Conservation (phyloP, 2,329 filamentous ascomycete species). For the Talaromyces sp. region DNA sequence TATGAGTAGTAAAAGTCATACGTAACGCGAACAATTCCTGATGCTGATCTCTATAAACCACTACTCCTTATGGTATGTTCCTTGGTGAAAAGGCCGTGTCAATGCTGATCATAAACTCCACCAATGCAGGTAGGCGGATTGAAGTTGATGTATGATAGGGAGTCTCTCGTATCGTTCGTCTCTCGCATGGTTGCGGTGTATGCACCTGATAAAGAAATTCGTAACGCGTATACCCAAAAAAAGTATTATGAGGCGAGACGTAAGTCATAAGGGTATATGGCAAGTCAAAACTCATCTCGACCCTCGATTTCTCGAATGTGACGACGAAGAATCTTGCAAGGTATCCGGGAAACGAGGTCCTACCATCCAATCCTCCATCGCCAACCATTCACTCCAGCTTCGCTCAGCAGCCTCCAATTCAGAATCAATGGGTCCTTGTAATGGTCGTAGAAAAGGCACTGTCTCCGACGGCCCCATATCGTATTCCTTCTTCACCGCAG, state of each 20-base stretch:
- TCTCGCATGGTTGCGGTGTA: slow-evolving; percentile 3
- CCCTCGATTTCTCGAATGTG: slow-evolving; percentile 32
- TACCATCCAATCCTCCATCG: slow-evolving; percentile 99
- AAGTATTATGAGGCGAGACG: not conserved
- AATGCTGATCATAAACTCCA: slow-evolving; percentile 4
- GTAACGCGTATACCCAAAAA: not conserved
- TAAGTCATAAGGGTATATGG: not conserved
- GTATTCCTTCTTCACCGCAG: slow-evolving; percentile 83
- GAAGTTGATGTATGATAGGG: not conserved
- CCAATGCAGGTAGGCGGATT: not conserved
- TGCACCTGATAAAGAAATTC: slow-evolving; percentile 9
- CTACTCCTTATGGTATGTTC: not conserved
- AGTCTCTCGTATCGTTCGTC: slow-evolving; percentile 1
- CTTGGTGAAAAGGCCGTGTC: not conserved
- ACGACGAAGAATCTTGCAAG: slow-evolving; percentile 38
- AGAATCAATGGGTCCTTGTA: slow-evolving; percentile 70
- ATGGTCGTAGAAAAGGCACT: slow-evolving; percentile 78
- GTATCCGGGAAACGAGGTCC: slow-evolving; percentile 67
- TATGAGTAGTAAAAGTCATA: not conserved
- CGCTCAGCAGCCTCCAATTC: slow-evolving; percentile 81
- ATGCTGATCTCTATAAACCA: not conserved
- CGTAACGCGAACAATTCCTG: not conserved
- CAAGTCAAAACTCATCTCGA: slow-evolving; percentile 24
- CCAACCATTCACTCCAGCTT: slow-evolving; percentile 90
- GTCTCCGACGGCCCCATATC: slow-evolving; percentile 80